Conservation (phyloP, 139 green algal species). For the Ettlia oleoabundans region DNA sequence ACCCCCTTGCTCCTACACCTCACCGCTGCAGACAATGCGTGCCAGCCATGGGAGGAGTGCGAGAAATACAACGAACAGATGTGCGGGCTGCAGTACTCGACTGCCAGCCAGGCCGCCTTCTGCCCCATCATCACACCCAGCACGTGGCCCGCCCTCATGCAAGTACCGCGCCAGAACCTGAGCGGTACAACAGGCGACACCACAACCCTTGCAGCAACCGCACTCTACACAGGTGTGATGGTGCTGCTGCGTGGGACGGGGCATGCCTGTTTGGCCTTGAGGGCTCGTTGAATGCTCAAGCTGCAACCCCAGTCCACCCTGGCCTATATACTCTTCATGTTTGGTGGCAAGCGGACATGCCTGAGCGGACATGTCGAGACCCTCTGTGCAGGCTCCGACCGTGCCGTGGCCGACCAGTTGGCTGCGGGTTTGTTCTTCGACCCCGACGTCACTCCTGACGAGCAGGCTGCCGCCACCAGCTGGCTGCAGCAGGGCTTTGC, state of each 20-base stretch:
- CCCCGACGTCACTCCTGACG: slow-evolving; percentile 4
- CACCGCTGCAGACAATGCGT: slow-evolving; percentile 16
- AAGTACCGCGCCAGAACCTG: neutral
- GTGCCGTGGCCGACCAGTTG: neutral
- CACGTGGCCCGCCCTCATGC: slow-evolving; percentile 62
- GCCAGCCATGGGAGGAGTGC: slow-evolving; percentile 47
- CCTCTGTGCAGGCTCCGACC: slow-evolving; percentile 12
- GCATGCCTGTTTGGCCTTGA: neutral
- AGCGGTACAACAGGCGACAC: neutral
- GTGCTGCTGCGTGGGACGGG: neutral
- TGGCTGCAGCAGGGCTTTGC: neutral
- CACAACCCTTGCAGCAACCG: neutral
- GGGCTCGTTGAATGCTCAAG: no score
- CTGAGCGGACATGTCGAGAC: no score
- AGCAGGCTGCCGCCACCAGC: neutral
- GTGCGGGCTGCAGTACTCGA: slow-evolving; percentile 63
- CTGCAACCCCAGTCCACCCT: no score
- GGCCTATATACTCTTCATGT: no score
- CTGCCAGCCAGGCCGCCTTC: slow-evolving; percentile 46
- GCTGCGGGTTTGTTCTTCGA: slow-evolving; percentile 18
- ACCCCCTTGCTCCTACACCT: no score
- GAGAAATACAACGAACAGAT: slow-evolving; percentile 39
- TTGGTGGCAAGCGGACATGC: no score
- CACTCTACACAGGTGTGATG: slow-evolving; percentile 11
- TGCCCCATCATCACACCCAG: slow-evolving; percentile 50